phyloP scores from a whole-genome alignment of 2,329 filamentous ascomycete genomes.

The Fusarium sp. region DNA sequence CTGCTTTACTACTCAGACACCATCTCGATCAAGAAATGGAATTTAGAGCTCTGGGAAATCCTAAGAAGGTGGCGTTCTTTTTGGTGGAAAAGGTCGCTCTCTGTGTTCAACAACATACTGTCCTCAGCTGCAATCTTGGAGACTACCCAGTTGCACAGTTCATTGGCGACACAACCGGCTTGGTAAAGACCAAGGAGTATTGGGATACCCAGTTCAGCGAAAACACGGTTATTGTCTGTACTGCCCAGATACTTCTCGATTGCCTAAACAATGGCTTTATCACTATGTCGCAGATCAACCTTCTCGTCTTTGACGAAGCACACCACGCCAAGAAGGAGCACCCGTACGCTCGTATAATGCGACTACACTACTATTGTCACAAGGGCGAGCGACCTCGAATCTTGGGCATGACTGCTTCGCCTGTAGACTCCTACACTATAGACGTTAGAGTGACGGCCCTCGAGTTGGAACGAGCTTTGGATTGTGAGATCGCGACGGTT shows the following conservation, averaged over 20 bases:
- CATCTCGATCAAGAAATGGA: conserved; percentile 83
- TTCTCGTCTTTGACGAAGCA: conserved; percentile 95
- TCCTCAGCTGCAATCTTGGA: conserved; percentile 80
- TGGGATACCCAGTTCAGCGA: conserved; percentile 67
- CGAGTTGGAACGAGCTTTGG: conserved; percentile 81
- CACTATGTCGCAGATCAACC: conserved; percentile 83
- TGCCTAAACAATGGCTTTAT: conserved; percentile 85
- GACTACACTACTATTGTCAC: conserved; percentile 79
- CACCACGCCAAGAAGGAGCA: conserved; percentile 97
- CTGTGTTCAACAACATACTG: conserved; percentile 88
- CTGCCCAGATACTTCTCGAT: conserved; percentile 85
- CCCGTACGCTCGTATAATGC: conserved; percentile 89
- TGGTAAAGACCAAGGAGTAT: conserved; percentile 57
- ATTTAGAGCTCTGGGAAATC: conserved; percentile 70
- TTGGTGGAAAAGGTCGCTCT: conserved; percentile 90
- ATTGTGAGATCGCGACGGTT: conserved; percentile 85
- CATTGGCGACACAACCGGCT: conserved; percentile 75
- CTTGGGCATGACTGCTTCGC: conserved; percentile 97
- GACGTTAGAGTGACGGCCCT: conserved; percentile 78
- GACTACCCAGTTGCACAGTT: conserved; percentile 80
- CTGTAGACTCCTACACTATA: conserved; percentile 80
- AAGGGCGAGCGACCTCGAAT: conserved; percentile 75
- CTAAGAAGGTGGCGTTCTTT: conserved; percentile 83
- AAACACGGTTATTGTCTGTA: conserved; percentile 91
- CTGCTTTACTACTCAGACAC: conserved; percentile 84